These are phyloP conservation scores for Hanseniaspora jakobsenii DNA, from an alignment of 805 yeast species.

Conservation along the genomic window DNA sequence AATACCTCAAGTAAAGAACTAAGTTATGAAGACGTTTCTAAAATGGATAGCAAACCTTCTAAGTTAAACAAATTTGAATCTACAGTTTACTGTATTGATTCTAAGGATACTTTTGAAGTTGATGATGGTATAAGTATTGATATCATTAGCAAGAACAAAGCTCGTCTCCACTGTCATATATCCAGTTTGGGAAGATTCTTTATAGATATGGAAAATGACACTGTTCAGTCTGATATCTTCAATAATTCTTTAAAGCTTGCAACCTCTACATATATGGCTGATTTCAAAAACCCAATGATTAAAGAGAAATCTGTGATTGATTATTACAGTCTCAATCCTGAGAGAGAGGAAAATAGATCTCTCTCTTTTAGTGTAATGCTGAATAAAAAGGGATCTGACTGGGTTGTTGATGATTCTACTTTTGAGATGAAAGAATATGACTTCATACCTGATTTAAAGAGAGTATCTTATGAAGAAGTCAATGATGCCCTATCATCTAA, in stretches of 20 bases:
- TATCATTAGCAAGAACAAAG: conserved; percentile 24
- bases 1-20: no score
- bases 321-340: background rate
- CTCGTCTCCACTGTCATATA: conserved; percentile 53
- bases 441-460: background rate
- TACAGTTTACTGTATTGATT: conserved; percentile 54
- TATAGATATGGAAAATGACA: conserved; percentile 7
- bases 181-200: conserved; percentile 34
- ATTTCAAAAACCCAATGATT: conserved; percentile 52
- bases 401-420: background rate
- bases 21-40: background rate
- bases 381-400: background rate
- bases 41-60: background rate
- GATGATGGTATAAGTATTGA: conserved; percentile 81
- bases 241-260: conserved; percentile 50
- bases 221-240: conserved; percentile 27
- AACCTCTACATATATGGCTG: conserved; percentile 64
- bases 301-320: background rate
- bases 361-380: conserved; percentile 5
- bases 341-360: background rate
- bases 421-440: background rate
- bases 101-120: conserved; percentile 68
- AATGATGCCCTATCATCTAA: background rate
- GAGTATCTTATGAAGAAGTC: conserved; percentile 6
- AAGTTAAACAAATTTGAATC: background rate